Conservation (phyloP, 176 grass and related monocot genomes). For the Phoenix roebelenii region DNA sequence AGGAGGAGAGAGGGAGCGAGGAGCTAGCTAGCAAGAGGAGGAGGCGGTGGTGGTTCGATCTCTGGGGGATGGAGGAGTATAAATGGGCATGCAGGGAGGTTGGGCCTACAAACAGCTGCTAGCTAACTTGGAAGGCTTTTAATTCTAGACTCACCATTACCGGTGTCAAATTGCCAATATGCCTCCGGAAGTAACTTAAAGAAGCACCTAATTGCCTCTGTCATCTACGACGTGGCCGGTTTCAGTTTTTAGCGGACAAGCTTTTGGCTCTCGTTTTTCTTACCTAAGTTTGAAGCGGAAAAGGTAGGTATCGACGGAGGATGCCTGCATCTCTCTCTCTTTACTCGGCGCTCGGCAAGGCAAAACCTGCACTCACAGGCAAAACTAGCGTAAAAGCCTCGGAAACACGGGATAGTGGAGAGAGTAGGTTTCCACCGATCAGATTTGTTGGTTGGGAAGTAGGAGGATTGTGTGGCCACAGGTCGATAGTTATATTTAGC, state of each 20-base stretch:
- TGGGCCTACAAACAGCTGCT: conserved; percentile 1
- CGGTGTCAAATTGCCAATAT: not conserved
- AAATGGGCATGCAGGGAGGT: conserved; percentile 11
- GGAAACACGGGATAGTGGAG: conserved; percentile 14
- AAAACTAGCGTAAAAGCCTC: conserved; percentile 18
- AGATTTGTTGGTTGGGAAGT: conserved; percentile 33
- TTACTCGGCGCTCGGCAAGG: conserved; percentile 10
- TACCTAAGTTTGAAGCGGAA: conserved; percentile 8
- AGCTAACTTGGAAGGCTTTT: conserved; percentile 64
- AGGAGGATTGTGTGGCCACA: conserved; percentile 21
- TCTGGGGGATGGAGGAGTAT: conserved; percentile 24
- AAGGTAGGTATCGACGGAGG: conserved; percentile 13
- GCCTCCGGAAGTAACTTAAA: not conserved
- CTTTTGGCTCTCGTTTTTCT: conserved; percentile 17
- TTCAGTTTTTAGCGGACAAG: too few relatives aligned
- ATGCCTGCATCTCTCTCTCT: conserved; percentile 22
- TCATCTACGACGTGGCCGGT: too few relatives aligned
- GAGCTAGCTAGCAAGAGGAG: conserved; percentile 7
- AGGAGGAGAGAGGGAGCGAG: conserved; percentile 3
- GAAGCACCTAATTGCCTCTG: not conserved
- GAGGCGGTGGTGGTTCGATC: conserved; percentile 24
- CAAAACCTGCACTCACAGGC: not conserved
- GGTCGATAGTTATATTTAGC: conserved; percentile 15
- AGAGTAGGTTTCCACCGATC: conserved; percentile 23
- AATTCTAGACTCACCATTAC: conserved; percentile 35